A percentile compares a stretch with the other conserved stretches of the same genome.
Evolutionary conservation across 108 stramenopile genomes (phyloP).

Genomic region (Pseudonitzschia delicatissima): DNA sequence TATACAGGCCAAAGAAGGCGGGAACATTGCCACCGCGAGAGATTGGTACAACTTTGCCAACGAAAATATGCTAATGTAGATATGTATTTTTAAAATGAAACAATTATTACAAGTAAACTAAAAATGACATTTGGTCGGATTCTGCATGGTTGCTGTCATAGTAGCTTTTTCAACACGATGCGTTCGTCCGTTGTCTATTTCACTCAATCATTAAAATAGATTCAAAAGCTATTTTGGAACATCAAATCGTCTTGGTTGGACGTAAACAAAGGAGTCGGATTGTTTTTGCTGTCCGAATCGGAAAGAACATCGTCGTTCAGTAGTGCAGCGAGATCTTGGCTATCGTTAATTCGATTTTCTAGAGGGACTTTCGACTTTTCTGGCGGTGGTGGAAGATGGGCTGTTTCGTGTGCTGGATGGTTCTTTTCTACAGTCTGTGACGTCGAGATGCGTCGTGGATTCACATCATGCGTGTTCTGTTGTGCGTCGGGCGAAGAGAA

Average conservation of each 20-base stretch:
- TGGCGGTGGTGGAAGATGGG: background rate
- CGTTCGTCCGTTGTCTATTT: no score
- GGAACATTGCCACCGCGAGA: background rate
- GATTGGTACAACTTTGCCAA: slow-evolving; percentile 11
- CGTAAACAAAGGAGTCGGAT: background rate
- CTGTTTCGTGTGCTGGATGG: background rate
- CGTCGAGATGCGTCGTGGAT: slow-evolving; percentile 1
- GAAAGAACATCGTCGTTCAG: slow-evolving; percentile 48
- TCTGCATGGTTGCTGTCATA: no score
- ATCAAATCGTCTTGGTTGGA: slow-evolving; percentile 1
- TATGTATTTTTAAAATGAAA: no score
- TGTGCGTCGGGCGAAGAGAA: background rate
- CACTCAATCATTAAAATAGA: no score
- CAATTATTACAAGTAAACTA: no score
- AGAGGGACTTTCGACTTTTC: background rate
- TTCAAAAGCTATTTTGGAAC: no score
- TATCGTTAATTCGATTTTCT: no score
- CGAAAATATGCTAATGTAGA: slow-evolving; percentile 5
- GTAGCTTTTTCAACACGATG: no score
- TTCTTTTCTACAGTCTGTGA: background rate
- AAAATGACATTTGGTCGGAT: no score
- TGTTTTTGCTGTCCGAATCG: slow-evolving; percentile 1
- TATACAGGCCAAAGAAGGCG: background rate
- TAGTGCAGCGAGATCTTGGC: slow-evolving; percentile 29
- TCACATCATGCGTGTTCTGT: background rate